phyloP scores from a whole-genome alignment of 1,139 yeast genomes.

The Taphrina flavorubra region DNA sequence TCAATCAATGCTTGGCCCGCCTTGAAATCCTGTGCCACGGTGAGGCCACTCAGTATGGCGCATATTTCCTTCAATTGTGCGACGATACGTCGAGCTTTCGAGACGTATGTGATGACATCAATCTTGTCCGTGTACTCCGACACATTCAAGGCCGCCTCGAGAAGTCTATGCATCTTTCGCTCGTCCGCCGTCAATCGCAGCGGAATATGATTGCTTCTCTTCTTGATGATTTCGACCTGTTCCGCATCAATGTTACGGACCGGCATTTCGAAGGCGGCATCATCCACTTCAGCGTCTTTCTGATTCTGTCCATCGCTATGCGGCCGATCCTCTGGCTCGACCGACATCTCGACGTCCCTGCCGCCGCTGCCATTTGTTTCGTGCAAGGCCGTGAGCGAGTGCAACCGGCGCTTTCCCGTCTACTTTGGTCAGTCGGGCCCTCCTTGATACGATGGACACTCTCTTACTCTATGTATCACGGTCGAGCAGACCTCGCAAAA shows the following conservation, averaged over 20 bases:
- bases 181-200: conserved; percentile 68
- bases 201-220: conserved; percentile 65
- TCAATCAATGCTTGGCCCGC: conserved; percentile 66
- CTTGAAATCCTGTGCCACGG: conserved; percentile 73
- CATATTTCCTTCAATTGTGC: conserved; percentile 73
- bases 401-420: conserved; percentile 60
- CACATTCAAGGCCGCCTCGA: conserved; percentile 58
- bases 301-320: not conserved
- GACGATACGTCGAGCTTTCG: conserved; percentile 70
- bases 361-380: conserved; percentile 21
- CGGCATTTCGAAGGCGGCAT: conserved; percentile 44
- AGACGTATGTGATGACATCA: conserved; percentile 66
- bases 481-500: conserved; percentile 72
- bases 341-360: conserved; percentile 41
- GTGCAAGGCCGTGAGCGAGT: conserved; percentile 34
- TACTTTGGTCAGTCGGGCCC: not conserved
- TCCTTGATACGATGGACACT: not conserved
- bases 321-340: conserved; percentile 35
- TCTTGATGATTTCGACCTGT: conserved; percentile 49
- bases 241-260: conserved; percentile 48
- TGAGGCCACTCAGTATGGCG: conserved; percentile 72
- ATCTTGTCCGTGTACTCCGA: conserved; percentile 77
- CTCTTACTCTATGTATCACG: conserved; percentile 59
- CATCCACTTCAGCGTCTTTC: conserved; percentile 41
- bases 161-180: conserved; percentile 64